Evolutionary conservation across 2,329 filamentous ascomycete genomes (phyloP).

Genomic region (Orbilia brochopaga): DNA sequence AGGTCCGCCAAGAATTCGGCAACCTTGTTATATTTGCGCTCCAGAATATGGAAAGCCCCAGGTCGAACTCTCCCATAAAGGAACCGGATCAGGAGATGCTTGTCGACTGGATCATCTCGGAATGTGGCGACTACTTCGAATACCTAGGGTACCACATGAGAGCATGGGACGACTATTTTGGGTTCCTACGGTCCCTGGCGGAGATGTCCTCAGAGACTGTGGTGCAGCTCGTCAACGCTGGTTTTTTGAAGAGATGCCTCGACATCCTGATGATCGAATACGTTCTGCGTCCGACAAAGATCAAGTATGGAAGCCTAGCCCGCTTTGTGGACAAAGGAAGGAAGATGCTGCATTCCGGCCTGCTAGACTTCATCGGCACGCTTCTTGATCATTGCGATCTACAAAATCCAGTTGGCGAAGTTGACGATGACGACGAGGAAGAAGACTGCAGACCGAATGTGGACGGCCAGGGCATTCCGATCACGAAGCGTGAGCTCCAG

Average conservation of each 20-base stretch:
- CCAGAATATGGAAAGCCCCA: conserved; percentile 50
- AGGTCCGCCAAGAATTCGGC: conserved; percentile 52
- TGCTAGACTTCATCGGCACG: conserved; percentile 53
- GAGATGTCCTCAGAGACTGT: conserved; percentile 67
- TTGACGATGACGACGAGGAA: conserved; percentile 44
- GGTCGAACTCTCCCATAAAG: conserved; percentile 31
- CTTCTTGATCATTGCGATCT: conserved; percentile 43
- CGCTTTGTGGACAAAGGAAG: conserved; percentile 61
- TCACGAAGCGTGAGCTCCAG: conserved; percentile 21
- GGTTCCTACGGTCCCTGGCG: conserved; percentile 71
- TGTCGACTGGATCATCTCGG: conserved; percentile 51
- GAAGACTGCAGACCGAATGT: conserved; percentile 22
- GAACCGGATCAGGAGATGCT: conserved; percentile 36
- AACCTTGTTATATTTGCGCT: conserved; percentile 53
- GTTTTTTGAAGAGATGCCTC: conserved; percentile 67
- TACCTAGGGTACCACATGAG: conserved; percentile 64
- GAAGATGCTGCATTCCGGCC: conserved; percentile 59
- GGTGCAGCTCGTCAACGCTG: conserved; percentile 66
- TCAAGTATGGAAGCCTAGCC: conserved; percentile 60
- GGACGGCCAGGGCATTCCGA: conserved; percentile 32
- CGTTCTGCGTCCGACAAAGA: conserved; percentile 59
- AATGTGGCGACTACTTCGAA: conserved; percentile 51
- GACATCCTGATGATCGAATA: conserved; percentile 69
- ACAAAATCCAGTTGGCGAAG: conserved; percentile 24
- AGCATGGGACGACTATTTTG: conserved; percentile 79